phyloP scores from a whole-genome alignment of 228 moss, liverwort and hornwort genomes.

The Sphagnum fallax region DNA sequence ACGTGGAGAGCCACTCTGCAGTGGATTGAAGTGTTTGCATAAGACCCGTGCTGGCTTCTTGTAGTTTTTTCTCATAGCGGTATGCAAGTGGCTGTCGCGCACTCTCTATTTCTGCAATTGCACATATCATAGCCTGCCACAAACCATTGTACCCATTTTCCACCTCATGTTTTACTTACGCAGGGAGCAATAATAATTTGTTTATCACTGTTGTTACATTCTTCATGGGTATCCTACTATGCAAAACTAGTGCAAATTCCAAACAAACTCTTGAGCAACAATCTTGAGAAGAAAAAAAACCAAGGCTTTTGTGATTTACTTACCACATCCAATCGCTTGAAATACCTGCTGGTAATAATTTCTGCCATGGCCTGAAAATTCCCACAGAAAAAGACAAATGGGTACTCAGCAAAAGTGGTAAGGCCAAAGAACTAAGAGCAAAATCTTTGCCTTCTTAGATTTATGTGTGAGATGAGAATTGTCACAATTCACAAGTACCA shows the following conservation, averaged over 20 bases:
- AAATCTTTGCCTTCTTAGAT: too few species aligned
- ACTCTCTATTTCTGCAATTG: conserved; percentile 94
- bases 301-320: conserved; percentile 5
- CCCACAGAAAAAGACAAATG: conserved; percentile 1
- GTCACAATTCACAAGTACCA: too few species aligned
- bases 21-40: conserved; percentile 99
- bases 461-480: too few species aligned
- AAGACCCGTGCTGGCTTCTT: conserved; percentile 91
- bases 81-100: conserved; percentile 76
- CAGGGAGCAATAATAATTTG: background rate
- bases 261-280: background rate
- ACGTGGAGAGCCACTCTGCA: conserved; percentile 96
- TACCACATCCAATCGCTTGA: conserved; percentile 79
- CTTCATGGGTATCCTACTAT: conserved; percentile 4
- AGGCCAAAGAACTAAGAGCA: too few species aligned
- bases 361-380: conserved; percentile 78
- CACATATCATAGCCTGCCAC: conserved; percentile 77
- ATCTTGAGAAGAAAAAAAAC: background rate
- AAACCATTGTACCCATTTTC: background rate
- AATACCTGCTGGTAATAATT: conserved; percentile 54
- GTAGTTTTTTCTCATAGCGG: conserved; percentile 81
- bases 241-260: background rate
- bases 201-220: background rate
- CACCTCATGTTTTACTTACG: background rate
- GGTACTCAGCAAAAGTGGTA: too few species aligned